Evolutionary conservation across 78 protist species (phyloP).

Genomic region (Dictyostelium capitatum): DNA sequence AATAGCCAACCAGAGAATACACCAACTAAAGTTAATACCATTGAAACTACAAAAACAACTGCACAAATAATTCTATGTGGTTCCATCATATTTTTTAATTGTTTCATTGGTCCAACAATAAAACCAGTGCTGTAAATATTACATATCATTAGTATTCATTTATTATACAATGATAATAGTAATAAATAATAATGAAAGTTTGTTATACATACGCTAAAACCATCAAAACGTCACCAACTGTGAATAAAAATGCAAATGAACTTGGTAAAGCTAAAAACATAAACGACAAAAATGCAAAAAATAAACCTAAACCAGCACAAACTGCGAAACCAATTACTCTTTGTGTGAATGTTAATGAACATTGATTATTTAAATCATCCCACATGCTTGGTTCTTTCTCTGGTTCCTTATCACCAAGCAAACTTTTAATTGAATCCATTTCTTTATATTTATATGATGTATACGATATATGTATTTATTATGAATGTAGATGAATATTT

Average conservation of each 20-base stretch:
- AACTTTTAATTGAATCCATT: conserved; percentile 80
- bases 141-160: too few relatives aligned
- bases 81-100: conserved; percentile 65
- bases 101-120: conserved; percentile 73
- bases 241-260: conserved; percentile 69
- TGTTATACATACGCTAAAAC: conserved; percentile 20
- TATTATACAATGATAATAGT: background rate
- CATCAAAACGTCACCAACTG: conserved; percentile 65
- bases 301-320: conserved; percentile 68
- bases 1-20: conserved; percentile 59
- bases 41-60: conserved; percentile 49
- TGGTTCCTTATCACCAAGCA: conserved; percentile 52
- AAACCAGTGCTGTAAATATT: conserved; percentile 32
- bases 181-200: too few relatives aligned
- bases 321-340: conserved; percentile 65
- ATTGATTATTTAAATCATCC: conserved; percentile 76
- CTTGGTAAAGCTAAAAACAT: conserved; percentile 44
- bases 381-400: conserved; percentile 45
- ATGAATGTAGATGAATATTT: background rate
- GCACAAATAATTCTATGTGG: conserved; percentile 75
- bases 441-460: background rate
- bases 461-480: background rate
- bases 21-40: conserved; percentile 52
- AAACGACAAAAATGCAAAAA: conserved; percentile 69
- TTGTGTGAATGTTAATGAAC: conserved; percentile 64